These are phyloP conservation scores for Cyclanthera cordifolia DNA, from an alignment of 306 rosid species.

Conservation along the genomic window DNA sequence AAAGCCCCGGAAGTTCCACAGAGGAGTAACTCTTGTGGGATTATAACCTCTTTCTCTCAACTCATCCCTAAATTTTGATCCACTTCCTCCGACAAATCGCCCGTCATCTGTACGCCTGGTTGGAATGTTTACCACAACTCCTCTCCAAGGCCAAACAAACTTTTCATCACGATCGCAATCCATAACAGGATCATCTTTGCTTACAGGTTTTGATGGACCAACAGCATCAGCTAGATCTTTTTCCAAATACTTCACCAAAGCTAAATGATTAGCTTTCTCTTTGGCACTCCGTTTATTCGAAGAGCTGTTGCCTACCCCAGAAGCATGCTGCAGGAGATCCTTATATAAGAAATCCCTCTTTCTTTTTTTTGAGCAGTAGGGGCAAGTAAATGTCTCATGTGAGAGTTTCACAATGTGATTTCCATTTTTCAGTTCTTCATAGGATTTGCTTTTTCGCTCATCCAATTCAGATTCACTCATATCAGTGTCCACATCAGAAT, in stretches of 20 bases:
- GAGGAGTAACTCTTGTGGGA: constrained; percentile 51
- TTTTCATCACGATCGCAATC: constrained; percentile 43
- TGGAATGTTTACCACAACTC: constrained; percentile 76
- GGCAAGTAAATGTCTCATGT: constrained; percentile 51
- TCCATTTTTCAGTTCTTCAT: constrained; percentile 55
- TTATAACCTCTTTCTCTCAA: constrained; percentile 61
- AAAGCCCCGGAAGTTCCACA: constrained; percentile 62
- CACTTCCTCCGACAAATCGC: constrained; percentile 60
- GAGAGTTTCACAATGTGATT: constrained; percentile 38
- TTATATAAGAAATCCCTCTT: constrained; percentile 39
- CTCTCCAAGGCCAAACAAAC: constrained; percentile 92
- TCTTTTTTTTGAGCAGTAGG: constrained; percentile 59
- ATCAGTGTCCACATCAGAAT: constrained; percentile 38
- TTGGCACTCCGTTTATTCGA: constrained; percentile 56
- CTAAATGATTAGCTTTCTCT: constrained; percentile 78
- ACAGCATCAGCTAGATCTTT: constrained; percentile 33
- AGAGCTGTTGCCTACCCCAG: constrained; percentile 79
- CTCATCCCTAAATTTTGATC: constrained; percentile 85
- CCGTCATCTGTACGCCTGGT: constrained; percentile 53
- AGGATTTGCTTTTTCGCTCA: constrained; percentile 42
- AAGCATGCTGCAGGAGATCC: constrained; percentile 78
- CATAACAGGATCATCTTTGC: constrained; percentile 31
- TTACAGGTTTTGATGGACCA: constrained; percentile 36
- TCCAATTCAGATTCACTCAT: constrained; percentile 46
- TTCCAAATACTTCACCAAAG: constrained; percentile 56